Percentiles rank a stretch among this genome's conserved stretches.
Evolutionary conservation across 306 rosid species (phyloP).

Genomic region (Corylus heterophylla): DNA sequence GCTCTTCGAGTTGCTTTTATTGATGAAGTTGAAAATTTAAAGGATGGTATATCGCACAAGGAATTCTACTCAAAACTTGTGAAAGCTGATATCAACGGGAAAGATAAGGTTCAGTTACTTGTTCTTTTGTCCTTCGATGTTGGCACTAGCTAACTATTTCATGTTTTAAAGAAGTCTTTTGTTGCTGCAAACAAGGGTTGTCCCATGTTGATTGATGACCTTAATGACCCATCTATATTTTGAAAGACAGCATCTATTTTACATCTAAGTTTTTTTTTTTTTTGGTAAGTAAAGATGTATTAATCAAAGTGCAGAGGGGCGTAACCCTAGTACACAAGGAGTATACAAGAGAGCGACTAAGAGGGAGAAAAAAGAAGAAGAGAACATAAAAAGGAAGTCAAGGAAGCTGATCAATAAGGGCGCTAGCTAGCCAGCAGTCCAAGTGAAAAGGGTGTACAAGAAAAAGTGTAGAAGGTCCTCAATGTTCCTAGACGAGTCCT

Average conservation of each 20-base stretch:
- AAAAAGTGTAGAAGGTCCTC: too few relatives aligned
- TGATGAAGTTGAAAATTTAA: slow-evolving; percentile 74
- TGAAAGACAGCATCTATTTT: not conserved
- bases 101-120: slow-evolving; percentile 70
- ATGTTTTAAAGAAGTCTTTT: not conserved
- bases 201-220: not conserved
- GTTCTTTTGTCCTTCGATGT: not conserved
- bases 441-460: too few relatives aligned
- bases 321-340: too few relatives aligned
- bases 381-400: too few relatives aligned
- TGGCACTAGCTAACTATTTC: not conserved
- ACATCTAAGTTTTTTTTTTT: too few relatives aligned
- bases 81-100: slow-evolving; percentile 89
- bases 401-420: too few relatives aligned
- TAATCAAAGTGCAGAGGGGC: too few relatives aligned
- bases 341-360: too few relatives aligned
- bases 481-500: too few relatives aligned
- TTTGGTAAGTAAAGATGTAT: too few relatives aligned
- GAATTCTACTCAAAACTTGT: slow-evolving; percentile 91
- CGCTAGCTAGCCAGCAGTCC: too few relatives aligned
- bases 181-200: not conserved
- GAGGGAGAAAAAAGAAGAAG: too few relatives aligned
- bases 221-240: not conserved
- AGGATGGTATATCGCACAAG: slow-evolving; percentile 62
- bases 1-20: slow-evolving; percentile 96